Percentiles rank a stretch among this genome's conserved stretches.
Conservation (phyloP, 257 asterid species). For the Solanum boliviense region DNA sequence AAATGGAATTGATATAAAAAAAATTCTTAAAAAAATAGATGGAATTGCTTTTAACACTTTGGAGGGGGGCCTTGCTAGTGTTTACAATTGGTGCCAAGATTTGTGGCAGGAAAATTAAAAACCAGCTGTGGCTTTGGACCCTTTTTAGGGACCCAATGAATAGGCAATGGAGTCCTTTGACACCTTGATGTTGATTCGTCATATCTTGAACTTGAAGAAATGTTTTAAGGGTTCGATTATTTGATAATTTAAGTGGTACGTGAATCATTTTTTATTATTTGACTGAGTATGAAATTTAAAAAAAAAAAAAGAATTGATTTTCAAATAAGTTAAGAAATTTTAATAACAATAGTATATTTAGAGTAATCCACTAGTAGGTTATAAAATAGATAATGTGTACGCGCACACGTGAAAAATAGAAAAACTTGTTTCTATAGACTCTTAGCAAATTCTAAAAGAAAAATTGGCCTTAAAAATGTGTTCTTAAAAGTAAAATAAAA, state of each 20-base stretch:
- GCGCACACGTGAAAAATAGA: too few species aligned
- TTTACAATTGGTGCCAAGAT: not conserved
- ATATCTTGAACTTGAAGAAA: not conserved
- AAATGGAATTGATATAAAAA: not conserved
- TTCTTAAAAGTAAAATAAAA: not conserved
- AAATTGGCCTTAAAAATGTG: not conserved
- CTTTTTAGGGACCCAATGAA: not conserved
- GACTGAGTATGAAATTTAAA: not conserved
- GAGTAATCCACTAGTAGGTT: not conserved
- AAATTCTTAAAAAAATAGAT: not conserved
- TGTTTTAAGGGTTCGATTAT: rapidly evolving
- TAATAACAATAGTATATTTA: not conserved
- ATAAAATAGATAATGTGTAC: not conserved
- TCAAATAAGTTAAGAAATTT: not conserved
- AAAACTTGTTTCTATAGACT: too few species aligned
- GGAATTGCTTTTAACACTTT: not conserved
- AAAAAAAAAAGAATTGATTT: not conserved
- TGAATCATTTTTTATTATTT: rapidly evolving
- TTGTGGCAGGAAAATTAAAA: not conserved
- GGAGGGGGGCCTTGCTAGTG: not conserved
- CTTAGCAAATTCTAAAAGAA: too few species aligned
- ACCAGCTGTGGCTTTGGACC: not conserved
- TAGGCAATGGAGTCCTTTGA: not conserved
- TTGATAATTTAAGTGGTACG: not conserved
- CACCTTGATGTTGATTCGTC: not conserved